phyloP scores from a whole-genome alignment of 257 asterid genomes.

The Avicennia marina region DNA sequence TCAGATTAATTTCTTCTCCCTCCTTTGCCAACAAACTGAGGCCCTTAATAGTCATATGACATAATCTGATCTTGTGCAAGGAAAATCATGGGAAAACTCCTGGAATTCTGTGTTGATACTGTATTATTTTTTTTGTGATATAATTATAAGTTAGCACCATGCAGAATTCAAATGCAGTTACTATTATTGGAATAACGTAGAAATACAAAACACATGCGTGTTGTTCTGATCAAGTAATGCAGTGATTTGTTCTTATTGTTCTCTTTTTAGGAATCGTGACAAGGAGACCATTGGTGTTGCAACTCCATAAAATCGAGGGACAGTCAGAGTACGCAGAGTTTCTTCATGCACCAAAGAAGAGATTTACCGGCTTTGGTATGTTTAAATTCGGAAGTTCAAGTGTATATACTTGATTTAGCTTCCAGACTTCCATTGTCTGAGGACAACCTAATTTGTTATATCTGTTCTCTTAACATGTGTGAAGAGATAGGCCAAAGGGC shows the following conservation, averaged over 20 bases:
- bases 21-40: not conserved
- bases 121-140: not conserved
- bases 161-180: not conserved
- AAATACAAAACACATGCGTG: not conserved
- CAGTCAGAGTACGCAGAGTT: slow-evolving; percentile 85
- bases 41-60: not conserved
- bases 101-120: not conserved
- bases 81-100: not conserved
- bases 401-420: too few species aligned
- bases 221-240: not conserved
- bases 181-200: not conserved
- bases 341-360: slow-evolving; percentile 82
- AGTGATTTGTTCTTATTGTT: slow-evolving; percentile 10
- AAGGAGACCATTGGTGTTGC: slow-evolving; percentile 96
- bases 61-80: not conserved
- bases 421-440: not conserved
- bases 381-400: slow-evolving; percentile 1
- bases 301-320: slow-evolving; percentile 90
- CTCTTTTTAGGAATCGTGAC: slow-evolving; percentile 75
- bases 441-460: not conserved
- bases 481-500: not conserved
- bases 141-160: not conserved
- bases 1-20: not conserved
- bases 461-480: slow-evolving; percentile 1
- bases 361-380: slow-evolving; percentile 70